Conservation (phyloP, 441 rosid genomes). For the Aquilaria agallochum region DNA sequence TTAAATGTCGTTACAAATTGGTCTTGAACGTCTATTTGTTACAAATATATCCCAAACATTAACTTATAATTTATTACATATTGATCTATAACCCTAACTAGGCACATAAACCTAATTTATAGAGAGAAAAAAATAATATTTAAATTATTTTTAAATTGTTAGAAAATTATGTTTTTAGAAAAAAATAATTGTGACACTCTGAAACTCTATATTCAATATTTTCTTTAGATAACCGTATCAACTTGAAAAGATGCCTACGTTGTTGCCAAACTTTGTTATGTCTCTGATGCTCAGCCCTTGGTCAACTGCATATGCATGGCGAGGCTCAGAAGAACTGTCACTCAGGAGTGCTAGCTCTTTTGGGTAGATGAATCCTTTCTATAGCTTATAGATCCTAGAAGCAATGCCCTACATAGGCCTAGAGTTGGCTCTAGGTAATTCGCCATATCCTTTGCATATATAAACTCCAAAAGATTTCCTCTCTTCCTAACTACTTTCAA, state of each 20-base stretch:
- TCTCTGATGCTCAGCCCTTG: constrained; percentile 65
- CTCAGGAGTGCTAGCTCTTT: constrained; percentile 59
- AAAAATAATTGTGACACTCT: constrained; percentile 34
- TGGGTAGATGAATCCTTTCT: constrained; percentile 42
- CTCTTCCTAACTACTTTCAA: constrained; percentile 76
- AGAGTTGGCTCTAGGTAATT: constrained; percentile 92
- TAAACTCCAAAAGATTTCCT: constrained; percentile 87
- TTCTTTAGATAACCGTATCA: constrained; percentile 44
- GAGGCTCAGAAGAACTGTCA: constrained; percentile 41
- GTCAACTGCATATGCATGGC: constrained; percentile 28
- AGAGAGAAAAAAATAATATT: too few relatives aligned
- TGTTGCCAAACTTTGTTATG: constrained; percentile 71
- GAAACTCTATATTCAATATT: constrained; percentile 66
- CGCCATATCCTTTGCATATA: constrained; percentile 84
- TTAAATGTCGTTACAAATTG: too few relatives aligned
- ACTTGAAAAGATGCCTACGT: constrained; percentile 60
- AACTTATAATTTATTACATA: too few relatives aligned
- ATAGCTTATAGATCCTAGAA: constrained; percentile 53
- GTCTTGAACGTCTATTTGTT: too few relatives aligned
- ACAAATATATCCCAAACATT: too few relatives aligned
- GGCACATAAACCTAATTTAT: too few relatives aligned
- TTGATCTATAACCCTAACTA: too few relatives aligned
- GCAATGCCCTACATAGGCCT: constrained; percentile 76
- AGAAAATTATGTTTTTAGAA: too few relatives aligned
- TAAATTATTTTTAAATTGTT: too few relatives aligned